phyloP scores from a whole-genome alignment of 116 monocot species.

The Zostera marina region DNA sequence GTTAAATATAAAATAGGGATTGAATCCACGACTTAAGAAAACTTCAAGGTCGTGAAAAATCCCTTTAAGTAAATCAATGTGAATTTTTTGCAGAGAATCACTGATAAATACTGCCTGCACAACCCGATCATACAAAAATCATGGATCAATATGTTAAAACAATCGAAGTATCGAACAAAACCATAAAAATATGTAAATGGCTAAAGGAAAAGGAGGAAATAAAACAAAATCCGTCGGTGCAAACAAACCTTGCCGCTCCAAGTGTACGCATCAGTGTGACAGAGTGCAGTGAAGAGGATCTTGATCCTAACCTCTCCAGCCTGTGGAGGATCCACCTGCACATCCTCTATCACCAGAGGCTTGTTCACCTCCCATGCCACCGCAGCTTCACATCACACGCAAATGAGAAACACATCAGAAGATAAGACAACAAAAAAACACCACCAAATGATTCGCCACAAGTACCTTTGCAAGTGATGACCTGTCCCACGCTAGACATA shows the following conservation, averaged over 20 bases:
- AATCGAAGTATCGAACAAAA: too few species aligned
- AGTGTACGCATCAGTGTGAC: constrained; percentile 95
- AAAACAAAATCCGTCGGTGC: neutral
- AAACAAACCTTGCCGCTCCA: constrained; percentile 80
- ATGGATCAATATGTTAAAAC: too few species aligned
- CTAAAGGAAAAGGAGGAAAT: neutral
- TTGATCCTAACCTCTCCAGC: constrained; percentile 92
- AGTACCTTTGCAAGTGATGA: constrained; percentile 96
- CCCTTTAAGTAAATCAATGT: too few species aligned
- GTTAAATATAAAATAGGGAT: too few species aligned
- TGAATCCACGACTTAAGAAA: too few species aligned
- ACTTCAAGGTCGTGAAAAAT: too few species aligned
- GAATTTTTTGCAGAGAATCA: too few species aligned
- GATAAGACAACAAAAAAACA: neutral
- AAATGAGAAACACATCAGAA: neutral
- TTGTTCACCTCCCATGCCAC: constrained; percentile 96
- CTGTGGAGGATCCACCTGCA: constrained; percentile 95
- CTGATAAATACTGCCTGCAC: too few species aligned
- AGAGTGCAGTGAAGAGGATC: constrained; percentile 88
- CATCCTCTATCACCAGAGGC: constrained; percentile 88
- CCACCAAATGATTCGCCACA: neutral
- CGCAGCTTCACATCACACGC: constrained; percentile 34
- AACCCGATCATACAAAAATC: too few species aligned
- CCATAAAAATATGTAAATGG: neutral
- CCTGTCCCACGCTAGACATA: constrained; percentile 57